These are phyloP conservation scores for Acer negundo DNA, from an alignment of 345 rosid species.

Conservation along the genomic window DNA sequence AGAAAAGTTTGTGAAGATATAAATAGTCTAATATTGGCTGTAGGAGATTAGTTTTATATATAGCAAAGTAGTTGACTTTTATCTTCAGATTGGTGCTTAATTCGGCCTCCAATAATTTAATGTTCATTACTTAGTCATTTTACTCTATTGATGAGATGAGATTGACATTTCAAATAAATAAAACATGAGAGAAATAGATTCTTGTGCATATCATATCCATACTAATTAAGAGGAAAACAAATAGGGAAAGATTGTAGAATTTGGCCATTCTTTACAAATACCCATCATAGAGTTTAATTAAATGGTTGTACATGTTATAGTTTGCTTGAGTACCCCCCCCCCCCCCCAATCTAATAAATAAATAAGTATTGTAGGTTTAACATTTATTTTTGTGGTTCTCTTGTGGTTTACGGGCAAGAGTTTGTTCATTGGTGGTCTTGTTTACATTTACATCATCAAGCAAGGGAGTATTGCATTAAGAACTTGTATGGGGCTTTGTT, in stretches of 20 bases:
- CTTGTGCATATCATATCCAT: background rate
- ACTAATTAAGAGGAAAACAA: background rate
- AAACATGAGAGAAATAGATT: background rate
- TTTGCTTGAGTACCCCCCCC: too few relatives aligned
- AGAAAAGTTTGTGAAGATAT: too few relatives aligned
- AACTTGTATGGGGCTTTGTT: background rate
- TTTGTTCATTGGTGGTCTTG: background rate
- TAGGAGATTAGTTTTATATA: too few relatives aligned
- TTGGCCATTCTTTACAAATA: background rate
- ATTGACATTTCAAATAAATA: background rate
- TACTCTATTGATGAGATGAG: background rate
- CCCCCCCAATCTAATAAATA: background rate
- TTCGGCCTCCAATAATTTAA: background rate
- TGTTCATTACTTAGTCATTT: background rate
- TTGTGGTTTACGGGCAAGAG: background rate
- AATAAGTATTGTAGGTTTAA: background rate
- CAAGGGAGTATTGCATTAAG: background rate
- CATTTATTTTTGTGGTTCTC: background rate
- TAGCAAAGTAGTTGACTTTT: background rate
- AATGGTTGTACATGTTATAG: too few relatives aligned
- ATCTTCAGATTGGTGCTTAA: constrained; percentile 8
- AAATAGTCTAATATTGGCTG: too few relatives aligned
- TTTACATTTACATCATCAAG: background rate
- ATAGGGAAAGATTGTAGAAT: background rate
- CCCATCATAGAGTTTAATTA: too few relatives aligned